Conservation (phyloP, 2,329 filamentous ascomycete genomes). For the Trichocomaceae sp. region DNA sequence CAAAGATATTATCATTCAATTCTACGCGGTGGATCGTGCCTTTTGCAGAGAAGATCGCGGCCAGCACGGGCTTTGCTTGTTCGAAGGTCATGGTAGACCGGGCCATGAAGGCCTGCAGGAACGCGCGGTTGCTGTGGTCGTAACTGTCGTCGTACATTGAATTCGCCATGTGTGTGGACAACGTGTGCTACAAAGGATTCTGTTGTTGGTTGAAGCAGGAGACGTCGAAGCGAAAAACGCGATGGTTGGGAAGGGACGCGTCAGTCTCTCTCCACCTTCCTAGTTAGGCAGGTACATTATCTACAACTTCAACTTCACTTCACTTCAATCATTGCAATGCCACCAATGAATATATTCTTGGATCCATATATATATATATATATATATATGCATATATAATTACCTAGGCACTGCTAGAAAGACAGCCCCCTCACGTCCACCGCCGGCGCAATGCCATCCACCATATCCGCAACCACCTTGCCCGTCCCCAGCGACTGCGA, state of each 20-base stretch:
- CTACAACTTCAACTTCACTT: too few species aligned
- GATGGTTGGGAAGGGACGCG: too few species aligned
- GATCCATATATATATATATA: too few species aligned
- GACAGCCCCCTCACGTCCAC: conserved; percentile 54
- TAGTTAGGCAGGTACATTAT: too few species aligned
- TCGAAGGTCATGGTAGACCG: conserved; percentile 69
- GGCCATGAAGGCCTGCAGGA: conserved; percentile 81
- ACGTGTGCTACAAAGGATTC: too few species aligned
- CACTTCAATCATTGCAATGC: too few species aligned
- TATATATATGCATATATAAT: too few species aligned
- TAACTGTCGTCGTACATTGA: conserved; percentile 33
- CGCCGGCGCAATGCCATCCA: conserved; percentile 52
- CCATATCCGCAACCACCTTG: conserved; percentile 62
- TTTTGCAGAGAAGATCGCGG: conserved; percentile 62
- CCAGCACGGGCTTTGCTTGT: conserved; percentile 67
- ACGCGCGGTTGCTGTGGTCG: conserved; percentile 70
- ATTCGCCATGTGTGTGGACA: conserved; percentile 1
- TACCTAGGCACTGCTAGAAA: conserved; percentile 16
- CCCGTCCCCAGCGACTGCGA: conserved; percentile 61
- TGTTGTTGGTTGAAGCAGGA: too few species aligned
- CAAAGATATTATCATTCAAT: neutral
- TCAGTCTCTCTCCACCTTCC: too few species aligned
- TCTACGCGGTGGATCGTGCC: conserved; percentile 28
- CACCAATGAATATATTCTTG: too few species aligned
- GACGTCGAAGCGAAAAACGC: too few species aligned